Evolutionary conservation across 1,284 basidiomycete species (phyloP), one percentile per base, ranked within the genome.

Genomic region (Fistulinella cinereoalba): DNA sequence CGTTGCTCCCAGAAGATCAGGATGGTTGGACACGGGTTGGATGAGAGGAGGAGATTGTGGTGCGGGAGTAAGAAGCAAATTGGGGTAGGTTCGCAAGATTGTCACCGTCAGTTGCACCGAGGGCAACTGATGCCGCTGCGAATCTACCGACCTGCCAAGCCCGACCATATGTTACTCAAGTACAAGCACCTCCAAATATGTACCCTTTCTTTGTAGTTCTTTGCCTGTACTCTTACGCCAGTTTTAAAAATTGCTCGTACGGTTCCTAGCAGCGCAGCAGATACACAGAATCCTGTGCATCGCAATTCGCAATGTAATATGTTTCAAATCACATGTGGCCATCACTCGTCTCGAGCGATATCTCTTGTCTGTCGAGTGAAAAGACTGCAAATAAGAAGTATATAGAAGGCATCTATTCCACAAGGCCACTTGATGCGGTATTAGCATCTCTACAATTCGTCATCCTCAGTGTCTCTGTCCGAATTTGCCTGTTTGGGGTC

Each of bases 381-480:
- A n/a, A n/a, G n/a, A n/a, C n/a, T n/a, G n/a, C n/a, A n/a, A n/a
- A n/a, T n/a, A n/a, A n/a, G n/a, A n/a, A n/a, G n/a, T n/a, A n/a
- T n/a, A n/a, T n/a, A n/a, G n/a, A n/a, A n/a, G n/a, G n/a, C n/a
- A n/a, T n/a, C n/a, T n/a, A n/a, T n/a, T n/a, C n/a, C n/a, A n/a
- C n/a, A n/a, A n/a, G n/a, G n/a, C n/a, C n/a, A n/a, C n/a, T n/a
- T 15, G 5, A 29, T 13, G 28, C 9, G 8, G n/a, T n/a, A n/a
- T 16, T 9, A 33, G 5, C 10, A 18, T 12, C 15, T 33, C 61
- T 68, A 64, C 41, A 65, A 29, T 36, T 65, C 63, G 27, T 65
- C 65, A 12, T 67, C 66, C 13, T 41, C 51, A 22, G 50, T 44
- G 29, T 46, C 57, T 51, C 43, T 54, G 49, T 57, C 50, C 10